A percentile compares a stretch with the other conserved stretches of the same genome.
These are phyloP conservation scores for Chlamydomonas reinhardtii DNA, from an alignment of 163 green algal genomes.

Conservation along the genomic window DNA sequence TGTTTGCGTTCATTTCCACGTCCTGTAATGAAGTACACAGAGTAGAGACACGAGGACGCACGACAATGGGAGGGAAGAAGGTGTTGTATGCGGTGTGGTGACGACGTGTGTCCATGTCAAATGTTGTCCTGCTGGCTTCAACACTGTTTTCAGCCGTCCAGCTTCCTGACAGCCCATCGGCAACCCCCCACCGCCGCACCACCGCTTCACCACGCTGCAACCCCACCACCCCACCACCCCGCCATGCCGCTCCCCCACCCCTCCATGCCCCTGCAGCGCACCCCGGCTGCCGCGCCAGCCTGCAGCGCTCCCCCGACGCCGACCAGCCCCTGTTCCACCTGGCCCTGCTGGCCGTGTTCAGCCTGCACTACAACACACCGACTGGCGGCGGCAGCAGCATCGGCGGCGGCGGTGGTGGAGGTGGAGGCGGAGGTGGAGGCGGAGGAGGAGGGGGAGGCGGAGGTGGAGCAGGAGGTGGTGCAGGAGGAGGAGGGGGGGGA, in stretches of 20 bases:
- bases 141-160: too few species aligned
- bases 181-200: too few species aligned
- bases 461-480: not conserved
- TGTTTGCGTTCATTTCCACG: too few species aligned
- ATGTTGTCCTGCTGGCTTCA: too few species aligned
- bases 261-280: not conserved
- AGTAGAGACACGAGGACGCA: too few species aligned
- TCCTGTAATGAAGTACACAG: too few species aligned
- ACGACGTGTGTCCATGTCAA: too few species aligned
- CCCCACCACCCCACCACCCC: too few species aligned
- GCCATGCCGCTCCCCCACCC: not conserved
- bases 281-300: conserved; percentile 34
- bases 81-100: too few species aligned
- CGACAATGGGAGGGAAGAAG: too few species aligned
- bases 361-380: conserved; percentile 59
- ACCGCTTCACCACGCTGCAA: too few species aligned
- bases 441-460: not conserved
- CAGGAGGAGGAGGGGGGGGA: not conserved
- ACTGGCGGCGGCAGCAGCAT: conserved; percentile 11
- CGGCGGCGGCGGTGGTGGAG: not conserved
- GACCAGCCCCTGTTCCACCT: conserved; percentile 65
- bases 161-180: too few species aligned
- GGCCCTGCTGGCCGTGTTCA: conserved; percentile 62
- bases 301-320: conserved; percentile 14
- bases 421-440: not conserved